Conservation (phyloP, 192 early-diverging fungal species). For the Podila minutissima region DNA sequence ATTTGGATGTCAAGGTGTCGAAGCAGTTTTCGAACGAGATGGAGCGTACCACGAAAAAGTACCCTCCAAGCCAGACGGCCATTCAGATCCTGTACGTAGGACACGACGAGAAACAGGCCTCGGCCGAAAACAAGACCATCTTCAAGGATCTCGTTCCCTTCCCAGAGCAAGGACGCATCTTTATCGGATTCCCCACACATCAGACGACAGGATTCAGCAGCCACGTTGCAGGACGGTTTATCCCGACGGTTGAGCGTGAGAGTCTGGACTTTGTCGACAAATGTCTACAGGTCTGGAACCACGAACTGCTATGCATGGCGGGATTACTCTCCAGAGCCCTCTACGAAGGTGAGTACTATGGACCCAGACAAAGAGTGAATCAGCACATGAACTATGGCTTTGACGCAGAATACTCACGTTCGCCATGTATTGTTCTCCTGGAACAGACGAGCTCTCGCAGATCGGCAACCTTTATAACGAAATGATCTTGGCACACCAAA, state of each 20-base stretch:
- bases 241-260: slow-evolving; percentile 94
- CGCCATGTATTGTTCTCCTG: neutral
- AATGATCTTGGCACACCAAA: slow-evolving; percentile 47
- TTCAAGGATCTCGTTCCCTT: slow-evolving; percentile 81
- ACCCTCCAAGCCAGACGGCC: slow-evolving; percentile 73
- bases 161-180: slow-evolving; percentile 83
- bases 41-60: slow-evolving; percentile 90
- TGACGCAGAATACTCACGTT: too few relatives aligned
- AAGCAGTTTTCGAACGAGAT: slow-evolving; percentile 72
- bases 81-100: slow-evolving; percentile 79
- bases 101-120: slow-evolving; percentile 81
- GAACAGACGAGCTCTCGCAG: slow-evolving; percentile 69
- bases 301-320: slow-evolving; percentile 78
- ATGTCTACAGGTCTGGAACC: slow-evolving; percentile 81
- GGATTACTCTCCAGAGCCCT: slow-evolving; percentile 78
- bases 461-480: slow-evolving; percentile 64
- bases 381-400: too few relatives aligned
- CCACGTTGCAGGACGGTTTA: slow-evolving; percentile 84
- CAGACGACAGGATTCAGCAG: slow-evolving; percentile 89
- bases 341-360: slow-evolving; percentile 60
- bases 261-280: slow-evolving; percentile 90
- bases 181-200: slow-evolving; percentile 92
- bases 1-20: slow-evolving; percentile 64
- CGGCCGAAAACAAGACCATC: slow-evolving; percentile 64
- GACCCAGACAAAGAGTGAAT: neutral